These are phyloP conservation scores for Pythium oligandrum DNA, from an alignment of 352 stramenopile genomes.

Conservation along the genomic window DNA sequence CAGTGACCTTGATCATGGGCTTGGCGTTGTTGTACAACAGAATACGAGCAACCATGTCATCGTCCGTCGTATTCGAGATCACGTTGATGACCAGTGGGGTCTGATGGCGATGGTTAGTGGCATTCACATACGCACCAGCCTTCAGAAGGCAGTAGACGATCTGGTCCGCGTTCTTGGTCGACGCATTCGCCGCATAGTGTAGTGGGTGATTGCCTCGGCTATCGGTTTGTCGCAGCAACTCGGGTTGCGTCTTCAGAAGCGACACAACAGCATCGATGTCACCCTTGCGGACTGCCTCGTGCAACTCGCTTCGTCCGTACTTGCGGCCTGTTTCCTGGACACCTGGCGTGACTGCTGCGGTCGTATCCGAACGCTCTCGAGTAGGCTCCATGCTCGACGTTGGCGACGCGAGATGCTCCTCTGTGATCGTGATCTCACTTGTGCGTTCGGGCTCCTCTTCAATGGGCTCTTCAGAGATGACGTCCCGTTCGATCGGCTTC, in stretches of 20 bases:
- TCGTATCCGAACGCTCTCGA: no score
- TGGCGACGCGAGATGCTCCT: no score
- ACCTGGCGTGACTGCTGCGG: no score
- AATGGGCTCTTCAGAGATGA: no score
- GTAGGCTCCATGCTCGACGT: no score
- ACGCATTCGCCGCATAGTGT: slow-evolving; percentile 46
- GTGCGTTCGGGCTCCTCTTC: no score
- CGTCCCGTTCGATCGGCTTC: no score
- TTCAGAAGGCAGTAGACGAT: slow-evolving; percentile 45
- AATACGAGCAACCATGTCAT: slow-evolving; percentile 39
- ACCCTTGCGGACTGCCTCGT: slow-evolving; percentile 48
- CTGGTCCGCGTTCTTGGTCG: slow-evolving; percentile 23
- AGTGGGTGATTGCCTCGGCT: slow-evolving; percentile 54
- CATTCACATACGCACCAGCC: slow-evolving; percentile 44
- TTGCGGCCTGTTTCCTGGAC: no score
- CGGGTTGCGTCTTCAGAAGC: slow-evolving; percentile 29
- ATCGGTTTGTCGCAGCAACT: slow-evolving; percentile 31
- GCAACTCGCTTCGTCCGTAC: slow-evolving; percentile 39
- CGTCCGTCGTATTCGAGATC: slow-evolving; percentile 46
- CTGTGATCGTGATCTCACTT: no score
- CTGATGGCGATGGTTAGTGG: slow-evolving; percentile 42
- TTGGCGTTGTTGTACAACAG: slow-evolving; percentile 49
- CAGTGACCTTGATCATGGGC: slow-evolving; percentile 38
- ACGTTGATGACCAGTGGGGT: slow-evolving; percentile 49
- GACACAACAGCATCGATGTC: slow-evolving; percentile 30